Base-by-base conservation (phyloP, 2,329 filamentous ascomycete genomes). In the Didymella keratinophila region DNA sequence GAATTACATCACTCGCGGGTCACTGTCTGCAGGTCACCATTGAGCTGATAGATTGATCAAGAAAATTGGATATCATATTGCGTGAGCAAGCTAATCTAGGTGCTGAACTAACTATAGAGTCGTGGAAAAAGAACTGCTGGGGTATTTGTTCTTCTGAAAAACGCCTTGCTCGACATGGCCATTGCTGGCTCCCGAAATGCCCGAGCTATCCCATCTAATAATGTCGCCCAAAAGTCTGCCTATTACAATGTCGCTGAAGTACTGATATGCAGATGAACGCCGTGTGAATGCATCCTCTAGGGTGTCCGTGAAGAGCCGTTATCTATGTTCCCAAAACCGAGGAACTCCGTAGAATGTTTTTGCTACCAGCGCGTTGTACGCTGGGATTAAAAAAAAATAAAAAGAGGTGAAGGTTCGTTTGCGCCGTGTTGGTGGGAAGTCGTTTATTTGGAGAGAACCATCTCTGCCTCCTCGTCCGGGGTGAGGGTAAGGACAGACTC, bases 401-500 rank as follows among this genome's bases (percentile, higher is more conserved):
- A 20, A 20, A 20, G n/a, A 20, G 9, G 7, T 20, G 9, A 21
- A 21, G 37, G 48, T 39, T 43, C 27, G 36, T 41, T 21, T 46
- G 42, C 43, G 32, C 34, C 51, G 30, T 27, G 9, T 25, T 44
- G 25, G 23, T 21, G 16, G 16, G 18, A 36, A n/a, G 14, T 36
- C 36, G 54, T 63, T 60, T 68, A 72, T 60, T 75, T 74, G n/a
- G 69, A 62, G 28, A 76, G 68, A 41, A 71, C 55, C 45, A 62
- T 65, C 60, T 73, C 71, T 20, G 64, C 64, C 36, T 62, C 62
- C 20, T 73, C 72, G 36, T 74, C 71, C 21, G 71, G 63, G 1
- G 71, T 71, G 8, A 76, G 71, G 3, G 73, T 76, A 8, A 73
- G 61, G 54, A 76, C 58, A 4, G 74, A 76, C 21, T 66, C 73